Conservation (phyloP, 441 rosid genomes). For the Gossypium schwendimanii region DNA sequence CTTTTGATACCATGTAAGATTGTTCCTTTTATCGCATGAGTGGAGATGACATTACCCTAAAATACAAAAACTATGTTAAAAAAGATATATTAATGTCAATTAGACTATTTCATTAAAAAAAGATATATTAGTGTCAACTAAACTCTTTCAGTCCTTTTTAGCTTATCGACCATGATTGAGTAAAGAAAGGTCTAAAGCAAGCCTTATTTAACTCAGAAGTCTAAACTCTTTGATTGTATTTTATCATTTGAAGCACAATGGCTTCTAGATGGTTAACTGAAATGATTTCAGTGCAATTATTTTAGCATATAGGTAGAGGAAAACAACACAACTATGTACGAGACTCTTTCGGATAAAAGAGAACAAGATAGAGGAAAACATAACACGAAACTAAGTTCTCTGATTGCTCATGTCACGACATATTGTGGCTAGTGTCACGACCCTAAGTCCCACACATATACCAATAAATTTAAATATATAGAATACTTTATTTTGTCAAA, state of each 20-base stretch:
- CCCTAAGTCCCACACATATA: no score
- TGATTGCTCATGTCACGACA: no score
- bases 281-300: background rate
- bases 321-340: no score
- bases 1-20: slow-evolving; percentile 86
- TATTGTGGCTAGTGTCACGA: no score
- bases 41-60: slow-evolving; percentile 57
- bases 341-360: no score
- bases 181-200: background rate
- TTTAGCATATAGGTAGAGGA: background rate
- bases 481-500: no score
- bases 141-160: background rate
- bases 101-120: background rate
- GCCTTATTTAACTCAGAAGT: background rate
- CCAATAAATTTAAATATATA: no score
- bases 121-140: no score
- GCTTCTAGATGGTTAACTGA: background rate
- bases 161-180: background rate
- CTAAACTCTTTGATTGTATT: background rate
- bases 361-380: no score
- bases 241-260: background rate
- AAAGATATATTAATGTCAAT: background rate
- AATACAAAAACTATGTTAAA: slow-evolving; percentile 11
- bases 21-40: slow-evolving; percentile 81
- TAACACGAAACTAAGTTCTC: no score